Percentiles rank a stretch among this genome's conserved stretches.
phyloP scores from a whole-genome alignment of 2,329 filamentous ascomycete genomes.

The Venturia pyrina region DNA sequence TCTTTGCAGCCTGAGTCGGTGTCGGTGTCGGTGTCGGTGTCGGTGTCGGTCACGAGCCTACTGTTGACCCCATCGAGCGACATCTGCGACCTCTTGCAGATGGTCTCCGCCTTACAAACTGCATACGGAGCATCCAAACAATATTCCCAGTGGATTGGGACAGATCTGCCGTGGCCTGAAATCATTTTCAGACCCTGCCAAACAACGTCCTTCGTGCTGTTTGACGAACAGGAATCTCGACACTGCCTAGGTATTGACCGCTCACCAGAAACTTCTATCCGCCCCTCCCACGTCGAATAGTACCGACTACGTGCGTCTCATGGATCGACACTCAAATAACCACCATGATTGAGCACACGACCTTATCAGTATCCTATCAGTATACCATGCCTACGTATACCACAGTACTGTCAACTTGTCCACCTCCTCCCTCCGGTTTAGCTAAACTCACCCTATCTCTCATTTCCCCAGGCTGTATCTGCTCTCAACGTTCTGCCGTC shows the following conservation, averaged over 20 bases:
- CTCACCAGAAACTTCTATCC: background rate
- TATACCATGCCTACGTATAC: slow-evolving; percentile 25
- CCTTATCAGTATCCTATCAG: slow-evolving; percentile 23
- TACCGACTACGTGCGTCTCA: background rate
- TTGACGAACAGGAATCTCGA: background rate
- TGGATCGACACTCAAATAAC: background rate
- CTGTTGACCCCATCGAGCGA: background rate
- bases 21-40: no score
- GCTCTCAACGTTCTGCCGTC: slow-evolving; percentile 29
- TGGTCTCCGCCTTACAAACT: background rate
- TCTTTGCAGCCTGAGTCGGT: background rate
- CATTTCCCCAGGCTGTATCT: slow-evolving; percentile 30
- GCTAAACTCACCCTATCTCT: no score
- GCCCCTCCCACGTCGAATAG: background rate
- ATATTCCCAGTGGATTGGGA: background rate
- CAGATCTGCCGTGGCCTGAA: background rate
- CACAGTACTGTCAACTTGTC: slow-evolving; percentile 23
- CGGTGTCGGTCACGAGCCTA: background rate
- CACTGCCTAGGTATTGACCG: background rate
- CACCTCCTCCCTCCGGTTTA: slow-evolving; percentile 25
- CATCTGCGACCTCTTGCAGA: background rate
- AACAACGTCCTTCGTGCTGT: no score
- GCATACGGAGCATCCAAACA: no score
- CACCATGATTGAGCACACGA: background rate
- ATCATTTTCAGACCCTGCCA: background rate